phyloP scores from a whole-genome alignment of 495 filamentous ascomycete species.

The Bacidia gigantensis region DNA sequence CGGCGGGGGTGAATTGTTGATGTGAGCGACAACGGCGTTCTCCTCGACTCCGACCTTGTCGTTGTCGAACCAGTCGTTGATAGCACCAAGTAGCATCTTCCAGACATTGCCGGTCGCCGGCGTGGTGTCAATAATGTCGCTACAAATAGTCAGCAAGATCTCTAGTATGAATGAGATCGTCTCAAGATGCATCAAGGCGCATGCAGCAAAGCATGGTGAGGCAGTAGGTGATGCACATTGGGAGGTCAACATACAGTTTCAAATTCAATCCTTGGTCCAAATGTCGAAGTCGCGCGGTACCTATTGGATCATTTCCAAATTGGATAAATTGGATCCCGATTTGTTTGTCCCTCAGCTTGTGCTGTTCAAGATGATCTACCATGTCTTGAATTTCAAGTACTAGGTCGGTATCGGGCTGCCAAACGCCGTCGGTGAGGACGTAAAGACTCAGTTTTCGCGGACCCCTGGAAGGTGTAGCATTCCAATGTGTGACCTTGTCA shows the following conservation, averaged over 20 bases:
- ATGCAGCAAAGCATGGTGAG: not conserved
- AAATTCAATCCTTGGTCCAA: slow-evolving; percentile 19
- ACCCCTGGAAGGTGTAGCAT: not conserved
- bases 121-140: slow-evolving; percentile 26
- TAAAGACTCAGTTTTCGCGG: slow-evolving; percentile 22
- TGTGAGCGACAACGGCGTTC: not conserved
- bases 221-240: not conserved
- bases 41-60: not conserved
- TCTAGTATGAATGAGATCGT: not conserved
- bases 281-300: slow-evolving; percentile 18
- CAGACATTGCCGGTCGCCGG: slow-evolving; percentile 21
- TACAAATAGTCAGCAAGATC: slow-evolving; percentile 4
- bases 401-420: slow-evolving; percentile 17
- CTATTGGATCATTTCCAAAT: slow-evolving; percentile 25
- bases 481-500: slow-evolving; percentile 5
- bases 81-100: slow-evolving; percentile 24
- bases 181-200: too few species aligned
- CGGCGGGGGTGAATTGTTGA: too few species aligned
- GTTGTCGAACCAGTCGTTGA: slow-evolving; percentile 15
- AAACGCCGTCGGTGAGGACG: slow-evolving; percentile 29
- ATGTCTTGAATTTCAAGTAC: slow-evolving; percentile 1
- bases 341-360: slow-evolving; percentile 14
- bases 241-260: slow-evolving; percentile 15
- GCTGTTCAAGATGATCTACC: slow-evolving; percentile 1
- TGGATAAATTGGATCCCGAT: slow-evolving; percentile 31